Base-by-base conservation (phyloP, 148 eudicot species). In the Camellia lanceoleosa region DNA sequence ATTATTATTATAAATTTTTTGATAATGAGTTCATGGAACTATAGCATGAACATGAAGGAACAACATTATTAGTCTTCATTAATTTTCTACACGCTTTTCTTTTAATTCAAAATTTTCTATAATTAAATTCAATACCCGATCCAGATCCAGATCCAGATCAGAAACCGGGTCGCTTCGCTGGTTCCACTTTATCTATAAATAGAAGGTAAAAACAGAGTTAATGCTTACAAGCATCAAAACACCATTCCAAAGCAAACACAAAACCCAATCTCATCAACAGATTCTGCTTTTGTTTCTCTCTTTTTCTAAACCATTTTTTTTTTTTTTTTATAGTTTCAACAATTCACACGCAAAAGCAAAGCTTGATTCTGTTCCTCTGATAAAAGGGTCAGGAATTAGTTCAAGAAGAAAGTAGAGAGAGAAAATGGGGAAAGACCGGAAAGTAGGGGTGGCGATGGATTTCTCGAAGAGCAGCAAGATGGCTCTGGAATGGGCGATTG, bases 401-500 rank as follows among this genome's bases (percentile, higher is more conserved):
- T 13, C 7, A 1, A 42, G 49, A 46, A 23, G n/a, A 16, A 38
- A 73, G 30, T 5, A 18, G 41, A 66, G 47, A 59, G 78, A 71
- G 71, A 77, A 1, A 38, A 86, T 80, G 91, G 87, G 1, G 83
- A 85, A 83, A 44, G 91, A 83, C 73, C 68, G 79, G 83, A 89
- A 83, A 58, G 63, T 89, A 52, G 89, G 89, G 0, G 86, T 89
- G 67, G 91, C 91, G 0, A 86, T 30, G 38, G 38, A 30, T 30
- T 30, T 30, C 38, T 30, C 38, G 38, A 30, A 30, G 38, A 30
- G 38, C 82, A 95, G 98, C 87, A 95, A 90, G 62, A 69, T 75
- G 65, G 98, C 97, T 0, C 91, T 95, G 71, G 78, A 89, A 75
- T 95, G 98, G 97, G 94, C 98, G 2, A 84, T 95, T 59, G 91